Percentiles rank a stretch among this genome's conserved stretches.
Evolutionary conservation across 192 early-diverging fungal species (phyloP).

Genomic region (Mortierella antarctica): DNA sequence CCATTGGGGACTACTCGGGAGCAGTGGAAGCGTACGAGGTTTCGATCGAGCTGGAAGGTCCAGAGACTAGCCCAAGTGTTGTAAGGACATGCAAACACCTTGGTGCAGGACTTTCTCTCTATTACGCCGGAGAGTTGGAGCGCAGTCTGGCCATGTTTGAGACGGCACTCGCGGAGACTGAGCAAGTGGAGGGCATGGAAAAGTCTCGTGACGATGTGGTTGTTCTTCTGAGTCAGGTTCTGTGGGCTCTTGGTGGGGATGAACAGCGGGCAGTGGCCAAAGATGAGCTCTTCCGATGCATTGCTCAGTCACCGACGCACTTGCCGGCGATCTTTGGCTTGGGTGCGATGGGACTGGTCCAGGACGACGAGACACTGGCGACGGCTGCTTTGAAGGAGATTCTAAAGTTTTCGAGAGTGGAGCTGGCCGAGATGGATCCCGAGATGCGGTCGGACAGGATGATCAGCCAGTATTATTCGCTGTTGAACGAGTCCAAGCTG

Average conservation of each 20-base stretch:
- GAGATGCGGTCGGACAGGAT: slow-evolving; percentile 33
- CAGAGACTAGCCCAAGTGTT: not conserved
- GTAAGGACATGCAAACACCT: slow-evolving; percentile 60
- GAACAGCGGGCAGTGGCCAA: slow-evolving; percentile 84
- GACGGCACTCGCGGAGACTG: slow-evolving; percentile 66
- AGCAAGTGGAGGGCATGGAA: slow-evolving; percentile 47
- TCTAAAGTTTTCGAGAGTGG: slow-evolving; percentile 62
- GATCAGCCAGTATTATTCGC: slow-evolving; percentile 39
- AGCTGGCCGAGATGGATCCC: slow-evolving; percentile 52
- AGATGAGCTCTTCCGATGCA: slow-evolving; percentile 78
- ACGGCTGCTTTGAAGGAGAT: slow-evolving; percentile 73
- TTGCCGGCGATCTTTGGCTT: slow-evolving; percentile 74
- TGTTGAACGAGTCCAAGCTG: slow-evolving; percentile 38
- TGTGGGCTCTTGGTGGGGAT: slow-evolving; percentile 87
- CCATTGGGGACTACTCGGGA: slow-evolving; percentile 65
- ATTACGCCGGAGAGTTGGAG: slow-evolving; percentile 73
- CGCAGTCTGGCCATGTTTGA: slow-evolving; percentile 82
- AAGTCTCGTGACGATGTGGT: slow-evolving; percentile 72
- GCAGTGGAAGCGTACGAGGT: slow-evolving; percentile 65
- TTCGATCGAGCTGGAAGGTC: slow-evolving; percentile 44
- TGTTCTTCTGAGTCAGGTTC: slow-evolving; percentile 83
- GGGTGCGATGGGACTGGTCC: slow-evolving; percentile 75
- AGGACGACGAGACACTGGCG: slow-evolving; percentile 70
- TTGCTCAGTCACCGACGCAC: slow-evolving; percentile 64
- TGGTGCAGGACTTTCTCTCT: slow-evolving; percentile 80